Percentiles rank a stretch among this genome's conserved stretches.
Evolutionary conservation across 495 filamentous ascomycete species (phyloP).

Genomic region (Evansstolkia leycettana): DNA sequence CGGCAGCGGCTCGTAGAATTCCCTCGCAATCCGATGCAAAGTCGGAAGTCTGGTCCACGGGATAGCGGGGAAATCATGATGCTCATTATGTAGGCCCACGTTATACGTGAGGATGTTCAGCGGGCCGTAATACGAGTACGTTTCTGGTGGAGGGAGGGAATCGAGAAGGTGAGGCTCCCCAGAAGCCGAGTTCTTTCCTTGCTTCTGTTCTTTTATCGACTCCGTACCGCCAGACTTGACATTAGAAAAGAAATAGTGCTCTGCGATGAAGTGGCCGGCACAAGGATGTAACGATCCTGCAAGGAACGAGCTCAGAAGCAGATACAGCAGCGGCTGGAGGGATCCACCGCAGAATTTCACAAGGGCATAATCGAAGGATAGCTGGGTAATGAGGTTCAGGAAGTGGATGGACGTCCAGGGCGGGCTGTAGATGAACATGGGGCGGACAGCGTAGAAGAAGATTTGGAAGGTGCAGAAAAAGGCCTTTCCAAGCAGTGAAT

Average conservation of each 20-base stretch:
- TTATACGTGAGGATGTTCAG: slow-evolving; percentile 93
- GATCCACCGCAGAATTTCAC: slow-evolving; percentile 42
- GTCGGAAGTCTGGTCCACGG: slow-evolving; percentile 78
- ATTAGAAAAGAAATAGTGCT: slow-evolving; percentile 94
- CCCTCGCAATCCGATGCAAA: slow-evolving; percentile 67
- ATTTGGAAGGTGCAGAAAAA: slow-evolving; percentile 99
- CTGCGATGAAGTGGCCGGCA: slow-evolving; percentile 96
- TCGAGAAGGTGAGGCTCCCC: slow-evolving; percentile 27
- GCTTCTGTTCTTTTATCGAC: slow-evolving; percentile 31
- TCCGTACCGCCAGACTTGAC: slow-evolving; percentile 44
- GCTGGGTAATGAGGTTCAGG: slow-evolving; percentile 64
- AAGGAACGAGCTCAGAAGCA: slow-evolving; percentile 79
- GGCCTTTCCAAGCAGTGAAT: slow-evolving; percentile 93
- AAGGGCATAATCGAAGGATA: slow-evolving; percentile 65
- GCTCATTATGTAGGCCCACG: slow-evolving; percentile 94
- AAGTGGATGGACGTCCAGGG: slow-evolving; percentile 79
- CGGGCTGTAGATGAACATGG: slow-evolving; percentile 85
- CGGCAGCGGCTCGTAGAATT: slow-evolving; percentile 88
- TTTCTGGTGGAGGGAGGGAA: slow-evolving; percentile 66
- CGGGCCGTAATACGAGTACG: slow-evolving; percentile 91
- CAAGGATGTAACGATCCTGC: slow-evolving; percentile 90
- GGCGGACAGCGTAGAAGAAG: slow-evolving; percentile 97
- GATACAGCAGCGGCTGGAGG: slow-evolving; percentile 54
- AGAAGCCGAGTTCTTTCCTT: neutral
- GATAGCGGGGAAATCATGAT: slow-evolving; percentile 95